These are phyloP conservation scores for Monosporascus sp. DNA, from an alignment of 2,329 filamentous ascomycete species.

Conservation along the genomic window DNA sequence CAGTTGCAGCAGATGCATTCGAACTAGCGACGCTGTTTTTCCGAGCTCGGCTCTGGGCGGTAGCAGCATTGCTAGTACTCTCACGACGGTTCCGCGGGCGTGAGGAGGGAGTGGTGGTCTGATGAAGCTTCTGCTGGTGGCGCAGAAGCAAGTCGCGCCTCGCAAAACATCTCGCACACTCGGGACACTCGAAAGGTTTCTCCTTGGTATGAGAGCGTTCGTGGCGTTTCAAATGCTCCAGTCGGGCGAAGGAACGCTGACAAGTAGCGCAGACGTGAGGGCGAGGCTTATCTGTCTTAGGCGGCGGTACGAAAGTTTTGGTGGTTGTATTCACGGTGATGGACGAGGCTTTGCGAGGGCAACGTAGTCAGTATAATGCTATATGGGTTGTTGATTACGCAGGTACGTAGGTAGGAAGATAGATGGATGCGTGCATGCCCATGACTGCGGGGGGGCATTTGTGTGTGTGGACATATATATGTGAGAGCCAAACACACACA, in stretches of 20 bases:
- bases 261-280: conserved; percentile 93
- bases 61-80: conserved; percentile 71
- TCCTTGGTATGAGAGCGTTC: conserved; percentile 71
- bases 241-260: conserved; percentile 82
- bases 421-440: background rate
- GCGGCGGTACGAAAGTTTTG: conserved; percentile 46
- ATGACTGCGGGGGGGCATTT: background rate
- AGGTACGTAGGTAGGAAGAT: conserved; percentile 1
- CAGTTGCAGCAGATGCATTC: conserved; percentile 40
- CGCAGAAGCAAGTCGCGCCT: conserved; percentile 85
- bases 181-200: conserved; percentile 96
- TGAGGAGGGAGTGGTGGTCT: conserved; percentile 82
- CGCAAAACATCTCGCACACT: conserved; percentile 92
- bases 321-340: conserved; percentile 34
- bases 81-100: conserved; percentile 85
- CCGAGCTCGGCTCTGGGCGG: conserved; percentile 68
- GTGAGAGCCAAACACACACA: no score
- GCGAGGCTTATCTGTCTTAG: conserved; percentile 95
- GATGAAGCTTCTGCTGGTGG: conserved; percentile 97
- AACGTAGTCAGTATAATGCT: conserved; percentile 15
- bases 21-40: conserved; percentile 82
- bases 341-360: conserved; percentile 26
- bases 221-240: conserved; percentile 96
- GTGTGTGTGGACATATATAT: background rate
- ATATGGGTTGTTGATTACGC: conserved; percentile 5